Evolutionary conservation across 306 rosid genomes (phyloP).

Genomic region (Phaseolus lunatus): DNA sequence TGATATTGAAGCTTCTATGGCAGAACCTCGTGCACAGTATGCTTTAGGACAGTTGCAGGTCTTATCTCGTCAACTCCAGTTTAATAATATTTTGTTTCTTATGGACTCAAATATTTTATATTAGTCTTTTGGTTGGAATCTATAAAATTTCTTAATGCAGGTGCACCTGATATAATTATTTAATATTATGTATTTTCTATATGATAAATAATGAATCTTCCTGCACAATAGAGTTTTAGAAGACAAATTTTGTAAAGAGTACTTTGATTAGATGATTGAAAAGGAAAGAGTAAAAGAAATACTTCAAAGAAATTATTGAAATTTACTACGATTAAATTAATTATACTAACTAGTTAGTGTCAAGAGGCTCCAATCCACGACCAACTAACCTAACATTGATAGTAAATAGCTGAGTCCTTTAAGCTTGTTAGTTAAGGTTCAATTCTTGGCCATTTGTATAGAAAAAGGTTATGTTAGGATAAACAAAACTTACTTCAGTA

Average conservation of each 20-base stretch:
- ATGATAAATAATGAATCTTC: not conserved
- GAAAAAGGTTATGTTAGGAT: too few species aligned
- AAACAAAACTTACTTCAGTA: too few species aligned
- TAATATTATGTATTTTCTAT: conserved; percentile 9
- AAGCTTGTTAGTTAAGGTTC: too few species aligned
- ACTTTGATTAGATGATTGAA: not conserved
- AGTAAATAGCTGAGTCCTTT: too few species aligned
- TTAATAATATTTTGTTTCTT: conserved; percentile 28
- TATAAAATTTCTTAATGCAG: conserved; percentile 10
- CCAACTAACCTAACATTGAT: too few species aligned
- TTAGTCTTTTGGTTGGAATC: not conserved
- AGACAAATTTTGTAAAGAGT: not conserved
- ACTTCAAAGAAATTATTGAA: not conserved
- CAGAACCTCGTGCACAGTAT: conserved; percentile 80
- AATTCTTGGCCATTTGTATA: too few species aligned
- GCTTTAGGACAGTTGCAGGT: conserved; percentile 90
- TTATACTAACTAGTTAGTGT: not conserved
- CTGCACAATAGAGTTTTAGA: not conserved
- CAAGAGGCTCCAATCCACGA: too few species aligned
- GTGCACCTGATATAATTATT: not conserved
- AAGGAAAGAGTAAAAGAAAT: not conserved
- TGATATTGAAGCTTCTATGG: conserved; percentile 93
- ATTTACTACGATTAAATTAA: not conserved
- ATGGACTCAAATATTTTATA: not conserved
- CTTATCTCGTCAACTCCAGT: conserved; percentile 23